These are phyloP conservation scores for Mallotus repandus DNA, from an alignment of 441 rosid genomes.

Conservation along the genomic window DNA sequence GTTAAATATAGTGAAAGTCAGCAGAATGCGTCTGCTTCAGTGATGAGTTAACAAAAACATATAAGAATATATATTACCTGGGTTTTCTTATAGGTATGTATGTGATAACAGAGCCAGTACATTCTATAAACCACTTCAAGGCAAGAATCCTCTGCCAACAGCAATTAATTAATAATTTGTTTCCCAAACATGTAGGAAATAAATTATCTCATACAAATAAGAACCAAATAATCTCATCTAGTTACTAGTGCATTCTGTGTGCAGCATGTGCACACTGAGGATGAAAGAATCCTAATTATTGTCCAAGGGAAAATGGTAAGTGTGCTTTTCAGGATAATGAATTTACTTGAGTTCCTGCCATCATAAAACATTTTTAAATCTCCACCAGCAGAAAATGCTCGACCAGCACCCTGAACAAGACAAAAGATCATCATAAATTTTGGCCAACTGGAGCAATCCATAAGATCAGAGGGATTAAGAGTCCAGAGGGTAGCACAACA, in stretches of 20 bases:
- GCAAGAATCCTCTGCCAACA: conserved; percentile 75
- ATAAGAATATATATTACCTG: conserved; percentile 37
- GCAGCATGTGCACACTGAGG: not conserved
- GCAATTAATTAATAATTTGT: conserved; percentile 1
- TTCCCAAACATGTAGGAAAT: not conserved
- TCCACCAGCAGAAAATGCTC: conserved; percentile 97
- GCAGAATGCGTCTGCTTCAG: not conserved
- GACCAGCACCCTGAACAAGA: conserved; percentile 68
- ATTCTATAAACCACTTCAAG: conserved; percentile 87
- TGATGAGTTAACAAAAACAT: not conserved
- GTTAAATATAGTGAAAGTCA: conserved; percentile 15
- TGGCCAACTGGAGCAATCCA: conserved; percentile 1
- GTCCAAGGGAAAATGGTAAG: not conserved
- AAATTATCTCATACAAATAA: conserved; percentile 9
- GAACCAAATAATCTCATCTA: not conserved
- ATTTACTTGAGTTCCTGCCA: conserved; percentile 70
- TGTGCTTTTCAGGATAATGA: conserved; percentile 9
- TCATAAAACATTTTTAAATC: conserved; percentile 85
- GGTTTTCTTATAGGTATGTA: conserved; percentile 81
- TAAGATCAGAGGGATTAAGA: not conserved
- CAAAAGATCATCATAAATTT: conserved; percentile 5
- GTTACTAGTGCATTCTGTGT: not conserved
- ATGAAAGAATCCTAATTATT: not conserved
- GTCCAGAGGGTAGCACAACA: not conserved
- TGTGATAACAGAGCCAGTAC: conserved; percentile 95